A percentile compares a stretch with the other conserved stretches of the same genome.
phyloP scores from a whole-genome alignment of 2,329 filamentous ascomycete genomes.

The Dactylella cylindrospora region DNA sequence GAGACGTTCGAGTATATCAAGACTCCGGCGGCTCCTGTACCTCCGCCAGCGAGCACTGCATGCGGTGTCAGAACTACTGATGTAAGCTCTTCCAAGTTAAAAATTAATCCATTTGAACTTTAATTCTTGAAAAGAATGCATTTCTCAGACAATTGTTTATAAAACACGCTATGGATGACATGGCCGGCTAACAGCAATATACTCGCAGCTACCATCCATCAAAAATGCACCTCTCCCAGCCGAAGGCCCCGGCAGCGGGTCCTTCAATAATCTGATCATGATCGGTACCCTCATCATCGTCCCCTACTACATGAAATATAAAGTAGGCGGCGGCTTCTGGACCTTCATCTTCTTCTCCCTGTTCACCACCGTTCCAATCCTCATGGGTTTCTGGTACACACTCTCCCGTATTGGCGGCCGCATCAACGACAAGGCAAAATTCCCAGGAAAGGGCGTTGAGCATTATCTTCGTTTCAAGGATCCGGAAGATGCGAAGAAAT shows the following conservation, averaged over 20 bases:
- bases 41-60: slow-evolving; percentile 58
- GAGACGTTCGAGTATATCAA: slow-evolving; percentile 67
- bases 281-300: slow-evolving; percentile 68
- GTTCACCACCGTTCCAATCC: slow-evolving; percentile 74
- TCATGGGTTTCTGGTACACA: slow-evolving; percentile 78
- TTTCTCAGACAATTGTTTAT: not conserved
- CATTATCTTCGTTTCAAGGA: slow-evolving; percentile 83
- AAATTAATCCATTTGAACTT: too few species aligned
- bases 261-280: slow-evolving; percentile 81
- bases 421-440: slow-evolving; percentile 86
- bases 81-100: slow-evolving; percentile 54
- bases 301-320: slow-evolving; percentile 79
- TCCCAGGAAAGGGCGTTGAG: slow-evolving; percentile 83
- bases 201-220: slow-evolving; percentile 74
- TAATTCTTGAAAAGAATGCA: too few species aligned
- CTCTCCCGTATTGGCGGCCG: slow-evolving; percentile 80
- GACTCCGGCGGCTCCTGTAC: slow-evolving; percentile 58
- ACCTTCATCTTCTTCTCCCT: slow-evolving; percentile 84
- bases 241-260: slow-evolving; percentile 78
- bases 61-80: slow-evolving; percentile 61
- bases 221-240: slow-evolving; percentile 92
- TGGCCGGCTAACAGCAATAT: slow-evolving; percentile 51
- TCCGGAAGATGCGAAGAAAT: slow-evolving; percentile 63
- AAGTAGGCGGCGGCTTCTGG: slow-evolving; percentile 79
- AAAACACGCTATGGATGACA: not conserved